These are phyloP conservation scores for Pestalotiopsis sp. DNA, from an alignment of 2,329 filamentous ascomycete genomes.

Conservation along the genomic window DNA sequence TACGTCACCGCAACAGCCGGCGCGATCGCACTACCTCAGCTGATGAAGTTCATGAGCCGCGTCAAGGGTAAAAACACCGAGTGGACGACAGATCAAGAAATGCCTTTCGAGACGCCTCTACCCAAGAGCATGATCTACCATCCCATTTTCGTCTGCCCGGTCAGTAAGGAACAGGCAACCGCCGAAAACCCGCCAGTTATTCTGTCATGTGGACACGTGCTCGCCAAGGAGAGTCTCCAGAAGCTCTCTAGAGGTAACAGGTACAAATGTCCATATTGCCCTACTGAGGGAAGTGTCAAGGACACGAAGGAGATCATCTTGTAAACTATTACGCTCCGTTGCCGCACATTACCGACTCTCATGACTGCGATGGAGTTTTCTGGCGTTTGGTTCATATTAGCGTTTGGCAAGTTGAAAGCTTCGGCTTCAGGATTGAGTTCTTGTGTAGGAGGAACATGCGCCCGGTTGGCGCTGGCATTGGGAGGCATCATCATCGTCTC, in stretches of 20 bases:
- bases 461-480: not conserved
- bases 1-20: conserved; percentile 93
- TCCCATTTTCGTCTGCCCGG: conserved; percentile 96
- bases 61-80: conserved; percentile 89
- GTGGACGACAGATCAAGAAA: conserved; percentile 90
- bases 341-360: not conserved
- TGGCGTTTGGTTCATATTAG: not conserved
- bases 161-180: conserved; percentile 94
- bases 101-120: conserved; percentile 75
- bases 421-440: not conserved
- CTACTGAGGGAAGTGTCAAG: conserved; percentile 75
- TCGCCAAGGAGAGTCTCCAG: conserved; percentile 81
- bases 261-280: conserved; percentile 98
- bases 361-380: not conserved
- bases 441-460: not conserved
- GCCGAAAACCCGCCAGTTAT: conserved; percentile 95
- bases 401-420: not conserved
- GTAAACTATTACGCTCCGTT: conserved; percentile 36
- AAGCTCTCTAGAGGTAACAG: conserved; percentile 76
- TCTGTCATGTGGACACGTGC: conserved; percentile 92
- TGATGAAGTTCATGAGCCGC: conserved; percentile 86
- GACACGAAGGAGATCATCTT: conserved; percentile 77
- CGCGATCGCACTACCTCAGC: conserved; percentile 83
- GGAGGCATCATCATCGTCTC: not conserved
- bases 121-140: conserved; percentile 75